Evolutionary conservation across 352 stramenopile species (phyloP).

Genomic region (Phytophthora lateralis): DNA sequence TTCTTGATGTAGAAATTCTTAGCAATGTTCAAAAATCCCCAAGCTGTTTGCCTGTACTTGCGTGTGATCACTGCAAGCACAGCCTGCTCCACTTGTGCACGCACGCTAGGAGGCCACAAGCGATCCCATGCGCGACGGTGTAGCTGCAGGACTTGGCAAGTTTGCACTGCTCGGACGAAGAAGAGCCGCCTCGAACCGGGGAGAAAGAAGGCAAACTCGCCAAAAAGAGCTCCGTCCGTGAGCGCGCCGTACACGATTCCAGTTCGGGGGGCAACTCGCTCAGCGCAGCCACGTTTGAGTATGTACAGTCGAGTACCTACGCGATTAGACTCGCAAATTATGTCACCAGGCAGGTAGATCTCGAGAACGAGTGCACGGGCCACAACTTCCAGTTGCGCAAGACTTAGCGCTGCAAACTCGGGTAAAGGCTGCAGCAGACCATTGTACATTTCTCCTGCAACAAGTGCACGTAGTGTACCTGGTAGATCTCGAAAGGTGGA

Average conservation of each 20-base stretch:
- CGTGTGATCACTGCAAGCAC: constrained; percentile 42
- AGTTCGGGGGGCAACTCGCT: constrained; percentile 46
- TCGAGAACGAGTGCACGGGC: constrained; percentile 54
- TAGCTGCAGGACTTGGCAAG: constrained; percentile 67
- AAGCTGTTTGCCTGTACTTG: constrained; percentile 43
- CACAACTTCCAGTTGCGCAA: constrained; percentile 56
- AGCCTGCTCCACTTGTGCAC: constrained; percentile 43
- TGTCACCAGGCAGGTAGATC: constrained; percentile 67
- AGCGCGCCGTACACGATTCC: constrained; percentile 44
- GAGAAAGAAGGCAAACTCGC: constrained; percentile 71
- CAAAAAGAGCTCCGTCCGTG: constrained; percentile 50
- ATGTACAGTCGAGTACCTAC: constrained; percentile 51
- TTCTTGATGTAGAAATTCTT: constrained; percentile 75
- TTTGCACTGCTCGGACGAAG: constrained; percentile 53
- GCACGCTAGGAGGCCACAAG: constrained; percentile 51
- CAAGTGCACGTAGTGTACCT: constrained; percentile 31
- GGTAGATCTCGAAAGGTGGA: constrained; percentile 60
- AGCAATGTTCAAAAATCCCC: constrained; percentile 55
- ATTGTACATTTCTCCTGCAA: constrained; percentile 67
- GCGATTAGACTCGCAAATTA: constrained; percentile 59
- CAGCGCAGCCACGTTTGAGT: constrained; percentile 53
- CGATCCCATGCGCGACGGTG: constrained; percentile 52
- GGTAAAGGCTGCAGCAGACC: constrained; percentile 33
- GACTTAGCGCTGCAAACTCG: constrained; percentile 46
- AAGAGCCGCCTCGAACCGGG: constrained; percentile 48